A percentile compares a stretch with the other conserved stretches of the same genome.
Evolutionary conservation across 2,329 filamentous ascomycete genomes (phyloP).

Genomic region (Ramularia collo-cygni): DNA sequence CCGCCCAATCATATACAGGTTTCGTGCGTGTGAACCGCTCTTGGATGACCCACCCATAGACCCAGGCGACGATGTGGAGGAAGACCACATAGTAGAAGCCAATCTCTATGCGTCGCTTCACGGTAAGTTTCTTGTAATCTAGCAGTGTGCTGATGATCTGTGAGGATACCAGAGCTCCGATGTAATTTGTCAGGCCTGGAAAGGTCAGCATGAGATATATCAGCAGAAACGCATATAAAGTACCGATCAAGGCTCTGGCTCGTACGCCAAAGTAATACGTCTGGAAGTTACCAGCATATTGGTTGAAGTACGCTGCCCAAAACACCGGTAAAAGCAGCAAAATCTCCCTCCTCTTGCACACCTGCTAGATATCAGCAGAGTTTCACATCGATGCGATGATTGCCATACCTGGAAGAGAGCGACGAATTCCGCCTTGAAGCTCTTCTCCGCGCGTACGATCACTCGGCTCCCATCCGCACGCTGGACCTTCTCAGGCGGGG

Average conservation of each 20-base stretch:
- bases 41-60: constrained; percentile 43
- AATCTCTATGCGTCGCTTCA: constrained; percentile 37
- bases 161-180: constrained; percentile 39
- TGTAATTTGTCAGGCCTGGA: constrained; percentile 36
- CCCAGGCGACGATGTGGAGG: constrained; percentile 41
- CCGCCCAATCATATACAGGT: constrained; percentile 40
- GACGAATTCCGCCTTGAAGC: constrained; percentile 35
- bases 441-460: constrained; percentile 32
- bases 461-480: constrained; percentile 37
- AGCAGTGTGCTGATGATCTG: constrained; percentile 41
- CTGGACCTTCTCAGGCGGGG: constrained; percentile 38
- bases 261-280: constrained; percentile 42
- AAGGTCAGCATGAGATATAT: too few species aligned
- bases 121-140: constrained; percentile 37
- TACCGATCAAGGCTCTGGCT: constrained; percentile 40
- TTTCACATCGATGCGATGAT: too few species aligned
- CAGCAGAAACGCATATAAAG: too few species aligned
- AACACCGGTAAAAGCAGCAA: constrained; percentile 39
- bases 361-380: too few species aligned
- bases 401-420: constrained; percentile 22
- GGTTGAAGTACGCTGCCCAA: constrained; percentile 42
- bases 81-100: constrained; percentile 38
- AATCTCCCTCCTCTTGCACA: constrained; percentile 24
- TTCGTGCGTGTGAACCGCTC: constrained; percentile 40
- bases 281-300: constrained; percentile 44